phyloP scores from a whole-genome alignment of 2,329 filamentous ascomycete genomes.

The Colletotrichum lindemuthianum region DNA sequence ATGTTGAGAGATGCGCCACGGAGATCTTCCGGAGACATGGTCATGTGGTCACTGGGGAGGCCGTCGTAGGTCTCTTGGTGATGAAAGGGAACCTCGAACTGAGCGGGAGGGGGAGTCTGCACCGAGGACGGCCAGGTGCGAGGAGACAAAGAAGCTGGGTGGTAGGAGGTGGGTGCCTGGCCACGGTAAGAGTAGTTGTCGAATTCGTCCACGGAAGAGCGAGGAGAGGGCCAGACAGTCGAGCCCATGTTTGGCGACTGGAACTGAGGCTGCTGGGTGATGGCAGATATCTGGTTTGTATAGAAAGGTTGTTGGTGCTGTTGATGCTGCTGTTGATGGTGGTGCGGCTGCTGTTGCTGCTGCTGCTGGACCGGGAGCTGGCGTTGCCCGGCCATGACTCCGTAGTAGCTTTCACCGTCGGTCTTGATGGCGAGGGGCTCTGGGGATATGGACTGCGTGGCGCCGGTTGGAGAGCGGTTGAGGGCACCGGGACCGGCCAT shows the following conservation, averaged over 20 bases:
- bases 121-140: constrained; percentile 43
- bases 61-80: constrained; percentile 20
- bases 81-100: constrained; percentile 27
- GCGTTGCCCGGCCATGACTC: constrained; percentile 18
- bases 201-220: constrained; percentile 47
- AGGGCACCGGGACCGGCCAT: constrained; percentile 7
- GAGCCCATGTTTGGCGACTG: constrained; percentile 26
- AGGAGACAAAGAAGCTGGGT: constrained; percentile 46
- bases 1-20: constrained; percentile 19
- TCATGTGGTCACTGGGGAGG: neutral
- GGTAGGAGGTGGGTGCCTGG: constrained; percentile 43
- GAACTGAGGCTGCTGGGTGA: constrained; percentile 17
- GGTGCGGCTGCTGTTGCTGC: neutral
- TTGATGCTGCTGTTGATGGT: neutral
- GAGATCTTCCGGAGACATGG: constrained; percentile 21
- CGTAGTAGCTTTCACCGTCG: constrained; percentile 17
- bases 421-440: constrained; percentile 13
- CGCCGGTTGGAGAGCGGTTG: neutral
- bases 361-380: constrained; percentile 7
- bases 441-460: constrained; percentile 13
- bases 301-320: constrained; percentile 35
- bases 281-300: constrained; percentile 19
- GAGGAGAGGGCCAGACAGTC: constrained; percentile 48
- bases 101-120: constrained; percentile 13
- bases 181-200: constrained; percentile 49